Conservation (phyloP, 169 alveolate species). For the Plasmodium berghei region DNA sequence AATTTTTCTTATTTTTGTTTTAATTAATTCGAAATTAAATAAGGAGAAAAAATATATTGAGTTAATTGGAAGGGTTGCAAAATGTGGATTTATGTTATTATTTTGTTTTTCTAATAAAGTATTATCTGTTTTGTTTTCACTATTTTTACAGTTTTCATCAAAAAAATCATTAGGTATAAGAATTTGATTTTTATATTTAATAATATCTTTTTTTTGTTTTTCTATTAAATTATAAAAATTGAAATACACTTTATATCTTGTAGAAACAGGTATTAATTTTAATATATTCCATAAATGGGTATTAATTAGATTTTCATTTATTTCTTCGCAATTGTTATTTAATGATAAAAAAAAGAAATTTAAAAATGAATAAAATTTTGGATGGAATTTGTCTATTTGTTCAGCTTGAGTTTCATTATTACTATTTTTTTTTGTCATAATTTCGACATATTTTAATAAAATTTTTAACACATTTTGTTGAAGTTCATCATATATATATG, state of each 20-base stretch:
- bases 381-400: no score
- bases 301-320: background rate
- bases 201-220: slow-evolving; percentile 14
- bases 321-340: slow-evolving; percentile 27
- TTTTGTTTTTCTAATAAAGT: background rate
- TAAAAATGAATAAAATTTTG: no score
- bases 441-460: slow-evolving; percentile 9
- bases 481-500: slow-evolving; percentile 19
- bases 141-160: background rate
- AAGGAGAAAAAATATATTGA: background rate
- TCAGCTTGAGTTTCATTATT: background rate
- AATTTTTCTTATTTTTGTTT: slow-evolving; percentile 44
- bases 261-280: slow-evolving; percentile 25
- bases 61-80: background rate
- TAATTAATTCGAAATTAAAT: slow-evolving; percentile 19
- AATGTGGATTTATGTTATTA: background rate
- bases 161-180: background rate
- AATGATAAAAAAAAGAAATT: slow-evolving; percentile 12
- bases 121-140: background rate
- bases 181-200: background rate
- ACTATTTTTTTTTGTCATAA: background rate
- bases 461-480: slow-evolving; percentile 8
- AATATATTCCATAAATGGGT: slow-evolving; percentile 37
- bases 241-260: slow-evolving; percentile 35
- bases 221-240: slow-evolving; percentile 30